phyloP scores from a whole-genome alignment of 2,329 filamentous ascomycete genomes.

The Teratosphaeria gauchensis region DNA sequence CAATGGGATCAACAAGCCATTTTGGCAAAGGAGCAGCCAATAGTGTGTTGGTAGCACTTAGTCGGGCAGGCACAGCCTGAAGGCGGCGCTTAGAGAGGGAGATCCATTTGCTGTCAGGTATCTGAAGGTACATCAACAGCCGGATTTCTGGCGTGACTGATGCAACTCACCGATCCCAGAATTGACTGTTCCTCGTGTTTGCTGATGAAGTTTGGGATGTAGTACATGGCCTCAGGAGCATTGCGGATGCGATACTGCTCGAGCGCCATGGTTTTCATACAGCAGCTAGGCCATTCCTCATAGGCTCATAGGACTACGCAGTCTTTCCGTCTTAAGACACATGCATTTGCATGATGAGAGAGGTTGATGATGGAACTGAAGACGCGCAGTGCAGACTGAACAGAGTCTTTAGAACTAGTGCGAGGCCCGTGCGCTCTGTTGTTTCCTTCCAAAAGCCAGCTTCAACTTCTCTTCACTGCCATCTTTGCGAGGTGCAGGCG shows the following conservation, averaged over 20 bases:
- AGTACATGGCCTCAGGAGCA: slow-evolving; percentile 43
- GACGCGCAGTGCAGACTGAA: neutral
- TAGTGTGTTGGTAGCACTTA: slow-evolving; percentile 65
- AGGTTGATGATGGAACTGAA: neutral
- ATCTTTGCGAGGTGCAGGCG: neutral
- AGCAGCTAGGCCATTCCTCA: neutral
- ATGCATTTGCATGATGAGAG: neutral
- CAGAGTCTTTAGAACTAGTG: neutral
- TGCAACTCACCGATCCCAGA: slow-evolving; percentile 53
- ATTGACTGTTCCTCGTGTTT: slow-evolving; percentile 62
- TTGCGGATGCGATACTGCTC: slow-evolving; percentile 9
- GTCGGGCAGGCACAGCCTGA: slow-evolving; percentile 79
- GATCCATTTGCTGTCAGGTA: slow-evolving; percentile 60
- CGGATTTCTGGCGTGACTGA: neutral
- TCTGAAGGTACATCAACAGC: slow-evolving; percentile 33
- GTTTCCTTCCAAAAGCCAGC: neutral
- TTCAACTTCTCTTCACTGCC: neutral
- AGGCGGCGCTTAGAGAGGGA: slow-evolving; percentile 79
- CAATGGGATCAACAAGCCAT: slow-evolving; percentile 64
- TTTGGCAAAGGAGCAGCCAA: slow-evolving; percentile 61
- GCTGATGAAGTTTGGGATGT: slow-evolving; percentile 77
- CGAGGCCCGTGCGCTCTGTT: neutral
- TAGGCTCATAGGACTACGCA: neutral
- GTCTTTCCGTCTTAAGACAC: neutral
- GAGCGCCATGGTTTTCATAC: neutral